Evolutionary conservation across 257 asterid species (phyloP), one percentile per base, ranked within the genome.

Genomic region (Petunia secreta): DNA sequence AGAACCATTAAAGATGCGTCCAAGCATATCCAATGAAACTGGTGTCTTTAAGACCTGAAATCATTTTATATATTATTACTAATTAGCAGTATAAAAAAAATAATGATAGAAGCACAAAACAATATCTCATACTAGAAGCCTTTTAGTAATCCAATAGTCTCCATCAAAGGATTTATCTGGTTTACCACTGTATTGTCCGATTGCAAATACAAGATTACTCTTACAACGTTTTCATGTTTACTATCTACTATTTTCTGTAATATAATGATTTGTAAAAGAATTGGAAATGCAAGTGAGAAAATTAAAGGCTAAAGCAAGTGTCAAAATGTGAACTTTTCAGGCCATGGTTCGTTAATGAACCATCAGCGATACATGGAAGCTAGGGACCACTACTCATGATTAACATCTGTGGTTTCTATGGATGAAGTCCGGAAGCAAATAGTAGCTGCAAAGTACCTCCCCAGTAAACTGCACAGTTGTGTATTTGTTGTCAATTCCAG

Each of bases 401-500:
- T 11, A 25, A 11, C 46, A 71, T 34, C 52, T 34, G 25, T 48
- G 62, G 62, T 6, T 48, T 48, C 77, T 2, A 71, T 34, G 77
- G 36, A 71, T 71, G 62, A 71, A 50, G 46, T 73, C 13, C 11
- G 11, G 3, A 71, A 48, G 9, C 34, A 50, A 34, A 73, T 50
- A 71, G 5, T 25, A 71, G 77, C 60, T 48, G 77, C 11, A 1
- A 44, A 25, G 62, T 90, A 92, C 98, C 97, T 94, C 98, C 86
- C 98, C 97, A 1, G 98, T 94, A 84, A 94, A 94, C 90, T 94
- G 98, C 80, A 94, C 98, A 2, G 98, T 94, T 44, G 98, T 94
- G 85, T 87, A 94, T 84, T 94, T 94, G 91, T 90, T 94, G 90
- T 94, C 98, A 62, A 94, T 94, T 85, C 98, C 98, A 77, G 98